A percentile compares a stretch with the other conserved stretches of the same genome.
Evolutionary conservation across 805 yeast species (phyloP).

Genomic region (Candida hungchunana): DNA sequence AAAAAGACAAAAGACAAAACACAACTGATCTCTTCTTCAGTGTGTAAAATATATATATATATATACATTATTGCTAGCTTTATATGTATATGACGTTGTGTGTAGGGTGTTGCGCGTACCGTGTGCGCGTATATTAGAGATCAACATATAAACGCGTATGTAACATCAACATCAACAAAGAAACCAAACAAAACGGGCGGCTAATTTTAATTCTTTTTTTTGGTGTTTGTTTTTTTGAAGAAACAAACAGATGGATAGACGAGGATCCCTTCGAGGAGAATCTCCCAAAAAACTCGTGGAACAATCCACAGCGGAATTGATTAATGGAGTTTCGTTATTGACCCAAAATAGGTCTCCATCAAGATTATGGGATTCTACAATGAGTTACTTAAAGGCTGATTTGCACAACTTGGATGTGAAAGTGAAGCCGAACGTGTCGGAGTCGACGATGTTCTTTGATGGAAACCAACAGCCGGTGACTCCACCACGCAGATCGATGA

Average conservation of each 20-base stretch:
- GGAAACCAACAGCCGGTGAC: constrained; percentile 12
- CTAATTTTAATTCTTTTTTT: not conserved
- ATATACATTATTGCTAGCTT: too few species aligned
- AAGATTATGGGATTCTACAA: constrained; percentile 16
- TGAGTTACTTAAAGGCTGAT: constrained; percentile 14
- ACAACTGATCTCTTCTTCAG: too few species aligned
- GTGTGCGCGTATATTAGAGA: not conserved
- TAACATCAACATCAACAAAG: constrained; percentile 1
- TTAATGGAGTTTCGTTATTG: constrained; percentile 14
- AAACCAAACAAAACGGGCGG: not conserved
- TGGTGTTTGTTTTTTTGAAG: not conserved
- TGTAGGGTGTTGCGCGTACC: not conserved
- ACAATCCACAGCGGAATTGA: constrained; percentile 11
- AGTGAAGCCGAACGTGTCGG: constrained; percentile 16
- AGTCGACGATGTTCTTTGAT: constrained; percentile 20
- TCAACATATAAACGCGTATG: not conserved
- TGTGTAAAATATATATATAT: too few species aligned
- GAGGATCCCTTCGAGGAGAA: too few species aligned
- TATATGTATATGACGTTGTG: not conserved
- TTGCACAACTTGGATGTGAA: constrained; percentile 3
- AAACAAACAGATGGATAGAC: not conserved
- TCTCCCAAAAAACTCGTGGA: constrained; percentile 3
- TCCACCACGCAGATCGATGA: constrained; percentile 20
- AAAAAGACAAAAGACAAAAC: too few species aligned
- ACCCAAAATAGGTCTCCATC: constrained; percentile 7